Base-by-base conservation (phyloP, 805 yeast species). In the Zygosaccharomyces bisporus region DNA sequence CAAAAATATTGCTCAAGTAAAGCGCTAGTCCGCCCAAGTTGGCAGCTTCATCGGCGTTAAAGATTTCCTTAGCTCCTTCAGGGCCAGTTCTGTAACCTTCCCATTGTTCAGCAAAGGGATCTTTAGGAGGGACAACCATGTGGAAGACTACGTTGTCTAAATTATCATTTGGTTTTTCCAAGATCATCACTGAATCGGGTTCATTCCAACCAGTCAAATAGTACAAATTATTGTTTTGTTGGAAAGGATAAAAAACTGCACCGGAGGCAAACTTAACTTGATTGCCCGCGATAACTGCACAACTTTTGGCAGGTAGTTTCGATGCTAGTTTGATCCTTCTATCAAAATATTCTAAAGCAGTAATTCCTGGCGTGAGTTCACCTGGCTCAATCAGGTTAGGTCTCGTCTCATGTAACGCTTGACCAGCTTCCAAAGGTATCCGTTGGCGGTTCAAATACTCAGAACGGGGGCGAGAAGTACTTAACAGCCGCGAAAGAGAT, bases 151-250 rank as follows among this genome's bases (percentile, higher is more conserved):
- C 71, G 40, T 79, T 77, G 19, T 74, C 77, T n/a, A 75, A 67
- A 46, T 73, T 66, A 43, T 72, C 71, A 27, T 69, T 66, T 33
- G 80, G 76, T 53, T 80, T 82, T 53, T 85, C 95, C 35, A 87
- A 64, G 7, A 83, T 62, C 50, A 79, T 76, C 49, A 82, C 76
- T 0, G 95, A 79, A 52, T 86, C 83, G 3, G 97, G 96, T 59
- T 90, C 97, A 49, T 86, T 75, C 87, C 95, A 89, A 3, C 98
- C 98, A 1, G 95, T 83, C 47, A 91, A 65, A 62, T 91, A 91
- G 65, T 69, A 90, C 16, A 93, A 71, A 60, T 93, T 89, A 43
- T 86, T 91, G 60, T 90, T 84, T 67, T 93, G 99, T 59, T 91
- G 95, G 60, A 93, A 93, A 30, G 85, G 84, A 60, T 90, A 81